Base-by-base conservation (phyloP, 2,329 filamentous ascomycete genomes). In the Phialocephala subalpina region DNA sequence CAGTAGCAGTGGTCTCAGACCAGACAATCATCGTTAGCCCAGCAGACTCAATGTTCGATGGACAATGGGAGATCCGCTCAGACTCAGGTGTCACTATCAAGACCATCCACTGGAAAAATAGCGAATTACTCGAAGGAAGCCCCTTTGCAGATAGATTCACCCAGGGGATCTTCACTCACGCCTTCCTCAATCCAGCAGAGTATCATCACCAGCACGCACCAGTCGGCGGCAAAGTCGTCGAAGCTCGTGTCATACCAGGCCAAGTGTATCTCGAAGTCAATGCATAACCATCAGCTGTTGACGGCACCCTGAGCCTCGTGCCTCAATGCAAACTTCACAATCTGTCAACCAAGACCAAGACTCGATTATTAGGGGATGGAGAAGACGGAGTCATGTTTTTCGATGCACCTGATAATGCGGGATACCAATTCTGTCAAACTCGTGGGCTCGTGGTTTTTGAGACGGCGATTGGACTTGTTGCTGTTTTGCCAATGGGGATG, bases 401-500 rank as follows among this genome's bases (percentile, higher is more conserved):
- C 25, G 73, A 77, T 25, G 76, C 78, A 6, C 77, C 76, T 0
- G 76, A 82, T 63, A 71, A 45, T 3, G 71, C 78, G 1, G 80
- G 79, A 0, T 81, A 81, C 60, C 80, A 82, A 66, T 82, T 79
- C 63, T 67, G 76, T 6, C 80, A 81, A 67, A 77, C 76, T 2
- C 72, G 80, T 2, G 80, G 80, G 1, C 63, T 79, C 25, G 67
- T 82, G 1, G 62, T 82, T n/a, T 77, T 82, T 14, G 75, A 82
- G 0, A 79, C 76, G 5, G 67, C 74, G 0, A 64, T 70, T 14
- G 79, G 80, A 1, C 68, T 76, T 20, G 80, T 82, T 5, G 81
- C 79, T 1, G 74, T 82, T 20, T 60, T 83, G 29, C 80, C 80
- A 0, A 79, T 82, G 60, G 80, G 80, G 9, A 83, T 82, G 80